phyloP scores from a whole-genome alignment of 148 eudicot genomes.

The Bassia scoparia region DNA sequence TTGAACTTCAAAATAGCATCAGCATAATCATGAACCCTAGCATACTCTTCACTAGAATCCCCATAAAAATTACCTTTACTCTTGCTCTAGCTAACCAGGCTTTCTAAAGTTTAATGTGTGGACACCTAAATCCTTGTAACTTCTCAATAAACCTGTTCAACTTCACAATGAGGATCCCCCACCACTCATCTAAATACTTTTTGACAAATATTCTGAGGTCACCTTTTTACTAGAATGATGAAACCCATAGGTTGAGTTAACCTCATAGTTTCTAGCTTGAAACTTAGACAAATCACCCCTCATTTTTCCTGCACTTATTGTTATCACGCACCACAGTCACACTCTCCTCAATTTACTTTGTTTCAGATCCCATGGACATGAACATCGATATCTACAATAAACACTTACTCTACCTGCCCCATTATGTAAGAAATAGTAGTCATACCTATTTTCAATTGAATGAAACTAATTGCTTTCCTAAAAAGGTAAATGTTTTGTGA shows the following conservation, averaged over 20 bases:
- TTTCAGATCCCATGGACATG: neutral
- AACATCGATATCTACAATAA: constrained; percentile 1
- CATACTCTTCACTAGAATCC: neutral
- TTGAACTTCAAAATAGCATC: neutral
- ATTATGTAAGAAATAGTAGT: constrained; percentile 2
- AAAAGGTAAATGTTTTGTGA: neutral
- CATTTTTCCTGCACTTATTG: neutral
- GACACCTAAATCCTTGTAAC: neutral
- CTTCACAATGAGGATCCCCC: neutral
- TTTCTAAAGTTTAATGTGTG: neutral
- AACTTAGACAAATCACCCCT: neutral
- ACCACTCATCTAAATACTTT: neutral
- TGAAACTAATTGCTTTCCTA: too few species aligned
- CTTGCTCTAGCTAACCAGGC: neutral
- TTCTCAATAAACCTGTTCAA: neutral
- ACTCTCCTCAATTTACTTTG: neutral
- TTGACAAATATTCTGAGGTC: neutral
- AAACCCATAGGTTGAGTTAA: neutral
- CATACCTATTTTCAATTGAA: neutral
- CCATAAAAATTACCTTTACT: too few species aligned
- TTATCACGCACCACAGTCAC: neutral
- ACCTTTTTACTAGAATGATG: neutral
- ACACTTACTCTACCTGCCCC: neutral
- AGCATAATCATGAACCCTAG: constrained; percentile 5
- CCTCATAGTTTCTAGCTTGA: neutral